Base-by-base conservation (phyloP, 2,329 filamentous ascomycete species). In the Phialophora tarda region DNA sequence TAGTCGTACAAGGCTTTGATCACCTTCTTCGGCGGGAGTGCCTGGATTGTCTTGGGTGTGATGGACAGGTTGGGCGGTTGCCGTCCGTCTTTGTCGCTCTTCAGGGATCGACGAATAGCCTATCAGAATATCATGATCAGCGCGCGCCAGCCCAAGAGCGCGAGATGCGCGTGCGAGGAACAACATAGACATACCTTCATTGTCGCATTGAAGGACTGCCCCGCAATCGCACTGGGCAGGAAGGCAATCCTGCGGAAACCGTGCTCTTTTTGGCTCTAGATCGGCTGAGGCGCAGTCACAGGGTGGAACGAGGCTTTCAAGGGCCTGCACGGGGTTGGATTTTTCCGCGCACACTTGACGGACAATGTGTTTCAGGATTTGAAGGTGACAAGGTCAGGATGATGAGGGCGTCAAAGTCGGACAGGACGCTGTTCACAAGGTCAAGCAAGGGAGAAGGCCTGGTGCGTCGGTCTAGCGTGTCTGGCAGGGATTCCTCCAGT, bases 1-100 rank as follows among this genome's bases (percentile, higher is more conserved):
- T 96, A 96, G 79, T 96, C 92, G 84, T 96, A 97, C 66, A 97
- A 89, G 32, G 95, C 95, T 83, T 94, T 93, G 79, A 99, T 99
- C 68, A 99, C 93, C 93, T 96, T 97, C 81, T 96, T 97, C 1
- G 93, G 93, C 61, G 93, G 92, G 28, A 95, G 87, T 75, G 97
- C 96, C 60, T 93, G 92, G 71, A 94, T 87, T 63, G 93, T 90
- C 79, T 97, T 97, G 70, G 91, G 89, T 17, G 89, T 88, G 72
- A 96, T 91, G 64, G 90, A 89, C 72, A 91, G 85, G 76, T 91
- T 90, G 71, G 88, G 85, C 38, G 62, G 58, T 47, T 67, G 60
- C 77, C 89, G 87, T 69, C 81, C 78, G 71, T 87, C 86, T 84
- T 93, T 96, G 73, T 96, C 92, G 78, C 91, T 90, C 82, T 96